Conservation (phyloP, 2,329 filamentous ascomycete genomes). For the Didymella pinodella region DNA sequence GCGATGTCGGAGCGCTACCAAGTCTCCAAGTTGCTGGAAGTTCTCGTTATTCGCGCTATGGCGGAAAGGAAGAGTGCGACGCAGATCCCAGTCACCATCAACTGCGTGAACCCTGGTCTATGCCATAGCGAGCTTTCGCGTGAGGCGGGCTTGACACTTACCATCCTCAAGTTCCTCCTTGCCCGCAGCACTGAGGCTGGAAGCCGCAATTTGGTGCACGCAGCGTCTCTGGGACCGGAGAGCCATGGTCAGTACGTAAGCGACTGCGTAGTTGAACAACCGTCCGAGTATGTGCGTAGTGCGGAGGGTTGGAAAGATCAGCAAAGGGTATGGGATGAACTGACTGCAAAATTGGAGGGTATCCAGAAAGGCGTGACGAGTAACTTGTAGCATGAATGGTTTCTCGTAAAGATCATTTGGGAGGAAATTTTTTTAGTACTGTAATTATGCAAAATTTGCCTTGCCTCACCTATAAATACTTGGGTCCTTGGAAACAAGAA, state of each 20-base stretch:
- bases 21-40: constrained; percentile 37
- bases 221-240: constrained; percentile 45
- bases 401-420: neutral
- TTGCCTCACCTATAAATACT: too few relatives aligned
- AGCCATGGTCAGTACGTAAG: constrained; percentile 54
- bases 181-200: constrained; percentile 48
- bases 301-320: constrained; percentile 49
- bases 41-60: constrained; percentile 33
- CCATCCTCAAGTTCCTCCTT: constrained; percentile 27
- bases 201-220: constrained; percentile 49
- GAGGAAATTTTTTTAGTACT: neutral
- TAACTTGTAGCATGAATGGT: constrained; percentile 1
- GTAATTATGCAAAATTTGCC: neutral
- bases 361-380: constrained; percentile 45
- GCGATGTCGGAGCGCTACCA: constrained; percentile 16
- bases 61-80: constrained; percentile 17
- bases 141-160: constrained; percentile 32
- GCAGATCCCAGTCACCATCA: constrained; percentile 37
- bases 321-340: constrained; percentile 51
- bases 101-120: constrained; percentile 24
- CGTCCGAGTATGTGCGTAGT: constrained; percentile 47
- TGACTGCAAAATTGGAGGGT: constrained; percentile 50
- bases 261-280: constrained; percentile 41
- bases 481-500: neutral
- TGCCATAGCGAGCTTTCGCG: constrained; percentile 39